phyloP scores from a whole-genome alignment of 1,139 yeast genomes.

The Arxiozyma telluris region DNA sequence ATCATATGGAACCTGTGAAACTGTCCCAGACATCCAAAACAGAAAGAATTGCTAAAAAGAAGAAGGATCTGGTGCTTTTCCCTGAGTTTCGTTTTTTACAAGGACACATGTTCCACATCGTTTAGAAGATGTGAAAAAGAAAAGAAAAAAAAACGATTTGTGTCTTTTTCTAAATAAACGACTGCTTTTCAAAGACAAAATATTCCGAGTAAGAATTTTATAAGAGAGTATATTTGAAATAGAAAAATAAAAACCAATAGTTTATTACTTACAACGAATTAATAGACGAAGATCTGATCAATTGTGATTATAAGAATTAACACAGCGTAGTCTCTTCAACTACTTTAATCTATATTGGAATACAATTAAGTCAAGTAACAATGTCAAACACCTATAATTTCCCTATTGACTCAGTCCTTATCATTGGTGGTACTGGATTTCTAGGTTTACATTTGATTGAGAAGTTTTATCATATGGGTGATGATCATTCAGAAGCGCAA shows the following conservation, averaged over 20 bases:
- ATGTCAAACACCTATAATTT: not conserved
- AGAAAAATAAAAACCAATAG: too few species aligned
- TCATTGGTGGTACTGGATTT: conserved; percentile 93
- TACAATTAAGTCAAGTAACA: not conserved
- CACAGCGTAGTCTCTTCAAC: too few species aligned
- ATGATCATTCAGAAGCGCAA: conserved; percentile 31
- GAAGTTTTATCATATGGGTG: conserved; percentile 60
- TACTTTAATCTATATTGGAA: not conserved
- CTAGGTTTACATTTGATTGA: conserved; percentile 86
- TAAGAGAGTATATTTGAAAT: too few species aligned
- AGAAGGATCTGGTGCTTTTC: not conserved
- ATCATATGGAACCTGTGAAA: too few species aligned
- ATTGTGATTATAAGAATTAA: not conserved
- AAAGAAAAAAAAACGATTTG: not conserved
- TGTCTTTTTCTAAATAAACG: not conserved
- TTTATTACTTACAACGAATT: not conserved
- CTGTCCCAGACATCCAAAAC: too few species aligned
- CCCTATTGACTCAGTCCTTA: conserved; percentile 11
- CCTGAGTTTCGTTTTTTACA: too few species aligned
- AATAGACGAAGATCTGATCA: not conserved
- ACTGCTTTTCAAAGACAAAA: not conserved
- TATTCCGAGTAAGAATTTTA: not conserved
- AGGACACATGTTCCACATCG: not conserved
- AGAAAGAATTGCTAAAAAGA: not conserved
- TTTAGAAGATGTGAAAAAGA: not conserved